Evolutionary conservation across 2,329 filamentous ascomycete genomes (phyloP).

Genomic region (Aspergillus fumigatiaffinis): DNA sequence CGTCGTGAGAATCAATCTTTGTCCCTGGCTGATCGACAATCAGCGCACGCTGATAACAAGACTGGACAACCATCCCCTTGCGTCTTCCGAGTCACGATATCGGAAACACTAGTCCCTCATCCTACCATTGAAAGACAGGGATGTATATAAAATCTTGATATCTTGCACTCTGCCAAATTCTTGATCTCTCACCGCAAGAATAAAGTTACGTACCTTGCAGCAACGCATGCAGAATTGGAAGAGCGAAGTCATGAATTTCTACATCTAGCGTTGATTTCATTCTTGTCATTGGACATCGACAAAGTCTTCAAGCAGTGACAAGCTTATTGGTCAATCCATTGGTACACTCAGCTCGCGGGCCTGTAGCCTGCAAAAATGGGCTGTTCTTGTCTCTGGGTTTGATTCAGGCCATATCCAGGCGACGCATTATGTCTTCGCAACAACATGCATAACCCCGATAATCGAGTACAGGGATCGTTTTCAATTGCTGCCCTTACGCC

Average conservation of each 20-base stretch:
- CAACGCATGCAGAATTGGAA: neutral
- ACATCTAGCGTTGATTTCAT: neutral
- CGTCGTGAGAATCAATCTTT: neutral
- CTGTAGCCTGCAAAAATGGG: neutral
- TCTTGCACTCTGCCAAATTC: neutral
- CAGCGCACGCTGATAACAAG: neutral
- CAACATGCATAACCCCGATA: too few relatives aligned
- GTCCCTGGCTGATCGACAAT: neutral
- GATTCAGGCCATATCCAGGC: too few relatives aligned
- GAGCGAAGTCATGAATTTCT: neutral
- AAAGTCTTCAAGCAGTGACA: neutral
- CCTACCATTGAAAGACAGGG: neutral
- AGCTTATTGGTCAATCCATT: neutral
- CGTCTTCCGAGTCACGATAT: neutral
- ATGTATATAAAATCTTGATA: neutral
- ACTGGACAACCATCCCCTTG: neutral
- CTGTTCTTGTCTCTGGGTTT: neutral
- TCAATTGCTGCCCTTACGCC: neutral
- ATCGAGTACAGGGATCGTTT: too few relatives aligned
- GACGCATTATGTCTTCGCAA: too few relatives aligned
- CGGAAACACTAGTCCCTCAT: neutral
- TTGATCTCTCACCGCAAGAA: neutral
- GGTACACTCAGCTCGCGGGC: neutral
- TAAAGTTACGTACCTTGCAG: neutral
- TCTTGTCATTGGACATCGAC: neutral